Percentiles rank a stretch among this genome's conserved stretches.
Conservation (phyloP, 2,329 filamentous ascomycete genomes). For the Ophiostoma perfectum region DNA sequence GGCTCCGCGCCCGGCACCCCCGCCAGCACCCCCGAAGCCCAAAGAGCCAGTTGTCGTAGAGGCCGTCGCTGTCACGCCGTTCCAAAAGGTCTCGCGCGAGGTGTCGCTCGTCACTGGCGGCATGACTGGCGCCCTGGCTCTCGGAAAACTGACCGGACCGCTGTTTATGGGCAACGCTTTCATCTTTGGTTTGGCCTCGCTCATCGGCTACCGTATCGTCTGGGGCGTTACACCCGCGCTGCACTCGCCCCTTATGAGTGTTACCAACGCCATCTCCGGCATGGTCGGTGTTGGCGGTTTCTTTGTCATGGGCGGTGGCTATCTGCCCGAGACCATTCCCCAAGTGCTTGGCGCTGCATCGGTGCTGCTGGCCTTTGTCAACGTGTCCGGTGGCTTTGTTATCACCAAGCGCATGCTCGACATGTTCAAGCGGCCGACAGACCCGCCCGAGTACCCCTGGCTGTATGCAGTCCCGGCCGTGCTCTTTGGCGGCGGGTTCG, state of each 20-base stretch:
- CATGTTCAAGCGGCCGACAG: conserved; percentile 82
- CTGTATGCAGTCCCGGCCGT: conserved; percentile 72
- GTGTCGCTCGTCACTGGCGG: conserved; percentile 69
- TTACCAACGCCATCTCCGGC: conserved; percentile 85
- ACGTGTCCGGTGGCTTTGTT: conserved; percentile 82
- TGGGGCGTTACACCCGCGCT: conserved; percentile 81
- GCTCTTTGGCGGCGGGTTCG: conserved; percentile 73
- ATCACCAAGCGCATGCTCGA: conserved; percentile 92
- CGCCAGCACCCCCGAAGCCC: conserved; percentile 49
- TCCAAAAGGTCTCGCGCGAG: conserved; percentile 72
- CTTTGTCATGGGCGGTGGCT: conserved; percentile 82
- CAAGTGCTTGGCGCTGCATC: conserved; percentile 73
- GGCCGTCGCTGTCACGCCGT: conserved; percentile 67
- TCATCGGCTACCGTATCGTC: conserved; percentile 83
- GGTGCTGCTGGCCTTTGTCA: conserved; percentile 80
- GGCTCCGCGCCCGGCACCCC: conserved; percentile 62
- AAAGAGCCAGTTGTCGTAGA: conserved; percentile 53
- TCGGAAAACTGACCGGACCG: conserved; percentile 76
- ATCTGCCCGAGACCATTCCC: conserved; percentile 69
- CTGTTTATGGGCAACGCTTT: conserved; percentile 86
- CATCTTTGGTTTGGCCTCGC: conserved; percentile 73
- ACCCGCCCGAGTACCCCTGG: conserved; percentile 84
- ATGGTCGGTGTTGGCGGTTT: conserved; percentile 87
- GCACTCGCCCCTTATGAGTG: conserved; percentile 86
- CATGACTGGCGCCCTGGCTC: conserved; percentile 67